Conservation (phyloP, 1,139 yeast genomes). For the Hyphopichia burtonii region DNA sequence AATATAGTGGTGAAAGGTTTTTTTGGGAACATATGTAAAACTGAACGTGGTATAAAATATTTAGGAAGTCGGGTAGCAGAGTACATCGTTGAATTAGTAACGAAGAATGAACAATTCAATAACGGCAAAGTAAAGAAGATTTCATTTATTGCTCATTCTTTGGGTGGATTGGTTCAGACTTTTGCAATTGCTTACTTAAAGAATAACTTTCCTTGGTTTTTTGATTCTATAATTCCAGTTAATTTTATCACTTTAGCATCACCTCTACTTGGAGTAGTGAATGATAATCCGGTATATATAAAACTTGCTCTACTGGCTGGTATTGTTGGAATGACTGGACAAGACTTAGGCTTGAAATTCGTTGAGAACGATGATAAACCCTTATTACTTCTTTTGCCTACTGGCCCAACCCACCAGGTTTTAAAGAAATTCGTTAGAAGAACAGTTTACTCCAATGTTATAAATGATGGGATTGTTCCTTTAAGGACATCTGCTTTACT, state of each 20-base stretch:
- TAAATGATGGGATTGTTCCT: slow-evolving; percentile 94
- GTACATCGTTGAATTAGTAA: slow-evolving; percentile 60
- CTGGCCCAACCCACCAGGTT: slow-evolving; percentile 74
- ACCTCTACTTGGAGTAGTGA: slow-evolving; percentile 79
- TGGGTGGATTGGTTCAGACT: slow-evolving; percentile 89
- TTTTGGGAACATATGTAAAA: slow-evolving; percentile 80
- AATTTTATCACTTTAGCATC: slow-evolving; percentile 85
- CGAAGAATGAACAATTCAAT: slow-evolving; percentile 30
- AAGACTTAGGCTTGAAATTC: slow-evolving; percentile 70
- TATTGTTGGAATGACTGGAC: slow-evolving; percentile 90
- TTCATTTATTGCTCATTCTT: slow-evolving; percentile 88
- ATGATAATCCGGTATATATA: slow-evolving; percentile 86
- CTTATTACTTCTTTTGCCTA: slow-evolving; percentile 67
- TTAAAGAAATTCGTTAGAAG: slow-evolving; percentile 64
- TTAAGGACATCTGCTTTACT: slow-evolving; percentile 80
- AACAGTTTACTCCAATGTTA: slow-evolving; percentile 74
- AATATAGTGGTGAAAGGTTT: slow-evolving; percentile 79
- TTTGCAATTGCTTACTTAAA: slow-evolving; percentile 80
- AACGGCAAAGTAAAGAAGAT: slow-evolving; percentile 51
- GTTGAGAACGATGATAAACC: slow-evolving; percentile 51
- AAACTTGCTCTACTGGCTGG: slow-evolving; percentile 86
- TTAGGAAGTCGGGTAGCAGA: slow-evolving; percentile 83
- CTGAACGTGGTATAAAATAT: slow-evolving; percentile 87
- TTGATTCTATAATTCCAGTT: slow-evolving; percentile 64
- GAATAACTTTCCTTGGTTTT: slow-evolving; percentile 70